A percentile compares a stretch with the other conserved stretches of the same genome.
These are phyloP conservation scores for Triglochin maritima DNA, from an alignment of 106 monocot genomes.

Conservation along the genomic window DNA sequence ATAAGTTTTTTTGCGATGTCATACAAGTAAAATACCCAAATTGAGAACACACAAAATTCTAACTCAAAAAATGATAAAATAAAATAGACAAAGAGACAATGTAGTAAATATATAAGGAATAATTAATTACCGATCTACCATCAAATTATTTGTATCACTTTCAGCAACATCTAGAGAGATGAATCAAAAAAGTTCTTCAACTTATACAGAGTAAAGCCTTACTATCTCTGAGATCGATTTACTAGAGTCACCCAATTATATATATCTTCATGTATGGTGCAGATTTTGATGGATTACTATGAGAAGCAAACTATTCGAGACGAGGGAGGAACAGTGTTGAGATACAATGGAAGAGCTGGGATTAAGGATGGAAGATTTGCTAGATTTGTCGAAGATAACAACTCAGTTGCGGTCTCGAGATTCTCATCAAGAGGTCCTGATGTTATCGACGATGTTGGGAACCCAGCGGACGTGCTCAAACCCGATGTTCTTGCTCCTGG, in stretches of 20 bases:
- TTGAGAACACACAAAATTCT: too few species aligned
- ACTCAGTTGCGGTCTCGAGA: slow-evolving; percentile 30
- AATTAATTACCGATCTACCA: too few species aligned
- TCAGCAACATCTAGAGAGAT: too few species aligned
- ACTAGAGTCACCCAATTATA: background rate
- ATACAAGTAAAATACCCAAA: too few species aligned
- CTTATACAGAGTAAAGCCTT: background rate
- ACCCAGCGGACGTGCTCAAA: slow-evolving; percentile 58
- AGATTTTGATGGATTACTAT: slow-evolving; percentile 56
- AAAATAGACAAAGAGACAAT: too few species aligned
- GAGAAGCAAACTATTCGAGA: slow-evolving; percentile 31
- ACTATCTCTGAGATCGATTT: background rate
- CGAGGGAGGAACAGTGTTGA: slow-evolving; percentile 7
- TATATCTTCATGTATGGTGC: background rate
- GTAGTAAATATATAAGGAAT: too few species aligned
- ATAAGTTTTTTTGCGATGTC: too few species aligned
- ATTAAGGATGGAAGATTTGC: slow-evolving; percentile 57
- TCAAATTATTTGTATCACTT: too few species aligned
- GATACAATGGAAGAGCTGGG: slow-evolving; percentile 33
- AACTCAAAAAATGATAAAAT: too few species aligned
- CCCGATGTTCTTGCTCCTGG: slow-evolving; percentile 74
- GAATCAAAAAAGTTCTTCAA: background rate
- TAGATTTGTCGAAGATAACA: slow-evolving; percentile 12
- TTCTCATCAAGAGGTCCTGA: slow-evolving; percentile 77
- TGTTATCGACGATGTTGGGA: slow-evolving; percentile 17